Base-by-base conservation (phyloP, 192 early-diverging fungal genomes). In the Chytriomyces sp. region DNA sequence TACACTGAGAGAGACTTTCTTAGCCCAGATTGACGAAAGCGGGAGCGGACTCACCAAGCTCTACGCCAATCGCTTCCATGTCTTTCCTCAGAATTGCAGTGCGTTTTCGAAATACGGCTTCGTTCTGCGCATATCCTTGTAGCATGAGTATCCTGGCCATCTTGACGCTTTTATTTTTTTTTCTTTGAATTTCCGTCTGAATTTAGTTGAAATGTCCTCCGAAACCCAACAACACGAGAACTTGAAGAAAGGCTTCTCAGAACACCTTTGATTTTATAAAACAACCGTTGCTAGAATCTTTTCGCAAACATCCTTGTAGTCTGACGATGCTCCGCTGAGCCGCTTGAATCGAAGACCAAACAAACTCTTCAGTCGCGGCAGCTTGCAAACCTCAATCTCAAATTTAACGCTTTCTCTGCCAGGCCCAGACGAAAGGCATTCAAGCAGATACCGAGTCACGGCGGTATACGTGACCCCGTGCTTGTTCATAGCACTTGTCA, bases 251-350 rank as follows among this genome's bases (percentile, higher is more conserved):
- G 18, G 9, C 8, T 53, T 18, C 9, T 10, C 50, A 53, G 9
- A 53, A 53, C 50, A 18, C 9, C 18, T 53, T 53, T 18, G 8
- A 10, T 53, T 18, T 53, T 72, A 96, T 67, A 96, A 82, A 80
- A 87, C 90, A 35, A 97, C 80, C 63, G 88, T 86, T 65, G 83
- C 87, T 46, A 97, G 80, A 72, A 97, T 88, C 50, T 91, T 89
- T 66, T 92, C 93, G 79, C 96, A 96, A 69, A 95, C 86, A 47
- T 94, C 92, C 86, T 97, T 97, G 84, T 97, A 97, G 67, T 94
- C 91, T 83, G 89, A 91, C 61, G 89, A 83, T 28, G 90, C 83
- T 43, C 96, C 96, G 13, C 88, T 87, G 13, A 97, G 86, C 7
- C 93, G 80, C 77, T 94, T 91, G 86, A 97, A 96, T 74, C 94